Percentiles rank a stretch among this genome's conserved stretches.
These are phyloP conservation scores for Kockiozyma suomiensis DNA, from an alignment of 805 yeast genomes.

Conservation along the genomic window DNA sequence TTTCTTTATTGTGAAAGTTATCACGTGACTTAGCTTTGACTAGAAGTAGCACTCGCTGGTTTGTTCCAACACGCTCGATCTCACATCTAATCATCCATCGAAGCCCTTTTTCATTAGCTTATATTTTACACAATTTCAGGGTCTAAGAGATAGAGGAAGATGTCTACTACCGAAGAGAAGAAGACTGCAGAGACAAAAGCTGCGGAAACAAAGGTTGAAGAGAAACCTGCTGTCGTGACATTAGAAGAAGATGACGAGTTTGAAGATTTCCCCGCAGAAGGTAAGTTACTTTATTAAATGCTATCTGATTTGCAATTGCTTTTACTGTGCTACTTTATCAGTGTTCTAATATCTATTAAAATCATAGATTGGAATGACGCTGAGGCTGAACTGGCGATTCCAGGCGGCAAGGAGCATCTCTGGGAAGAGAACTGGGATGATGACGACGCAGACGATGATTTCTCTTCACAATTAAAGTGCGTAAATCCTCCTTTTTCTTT, in stretches of 20 bases:
- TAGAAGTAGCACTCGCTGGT: no score
- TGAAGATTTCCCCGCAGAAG: constrained; percentile 92
- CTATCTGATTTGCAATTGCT: no score
- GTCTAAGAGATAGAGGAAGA: neutral
- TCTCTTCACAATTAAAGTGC: constrained; percentile 69
- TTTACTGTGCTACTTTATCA: no score
- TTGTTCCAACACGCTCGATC: no score
- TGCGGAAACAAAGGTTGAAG: constrained; percentile 8
- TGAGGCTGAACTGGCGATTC: constrained; percentile 52
- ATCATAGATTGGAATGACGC: constrained; percentile 64
- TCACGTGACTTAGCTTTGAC: no score
- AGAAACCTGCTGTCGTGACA: constrained; percentile 54
- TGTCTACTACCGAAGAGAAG: constrained; percentile 7
- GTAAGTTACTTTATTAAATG: no score
- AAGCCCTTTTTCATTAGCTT: no score
- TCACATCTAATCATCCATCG: no score
- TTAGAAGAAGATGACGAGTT: constrained; percentile 96
- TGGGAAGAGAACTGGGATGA: constrained; percentile 99
- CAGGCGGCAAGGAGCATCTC: constrained; percentile 55
- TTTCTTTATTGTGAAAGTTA: no score
- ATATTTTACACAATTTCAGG: no score
- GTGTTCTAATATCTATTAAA: neutral
- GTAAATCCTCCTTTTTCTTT: neutral
- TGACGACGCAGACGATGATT: constrained; percentile 83
- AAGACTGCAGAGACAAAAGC: neutral